These are phyloP conservation scores for Solanum paucissectum DNA, from an alignment of 257 asterid species.

Conservation along the genomic window DNA sequence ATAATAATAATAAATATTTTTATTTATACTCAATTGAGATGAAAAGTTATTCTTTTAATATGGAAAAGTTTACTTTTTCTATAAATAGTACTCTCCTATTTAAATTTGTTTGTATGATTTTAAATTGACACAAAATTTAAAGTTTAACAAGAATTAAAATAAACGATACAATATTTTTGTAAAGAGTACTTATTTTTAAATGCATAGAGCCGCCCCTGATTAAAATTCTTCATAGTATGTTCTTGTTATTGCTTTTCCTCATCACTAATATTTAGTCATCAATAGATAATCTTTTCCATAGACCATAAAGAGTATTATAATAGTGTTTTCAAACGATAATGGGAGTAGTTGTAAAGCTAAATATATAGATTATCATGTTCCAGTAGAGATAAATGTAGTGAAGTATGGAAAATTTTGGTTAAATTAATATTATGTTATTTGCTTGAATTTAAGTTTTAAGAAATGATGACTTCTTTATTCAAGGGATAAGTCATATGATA, in stretches of 20 bases:
- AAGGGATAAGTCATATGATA: background rate
- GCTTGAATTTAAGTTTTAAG: background rate
- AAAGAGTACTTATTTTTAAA: too few relatives aligned
- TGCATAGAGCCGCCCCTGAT: background rate
- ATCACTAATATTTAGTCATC: too few relatives aligned
- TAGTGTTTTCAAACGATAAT: background rate
- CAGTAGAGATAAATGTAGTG: background rate
- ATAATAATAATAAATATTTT: too few relatives aligned
- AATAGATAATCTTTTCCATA: too few relatives aligned
- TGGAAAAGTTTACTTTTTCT: too few relatives aligned
- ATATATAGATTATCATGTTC: background rate
- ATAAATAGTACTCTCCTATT: too few relatives aligned
- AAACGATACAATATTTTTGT: accelerated
- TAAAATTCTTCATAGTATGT: background rate
- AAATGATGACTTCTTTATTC: background rate
- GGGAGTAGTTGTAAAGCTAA: background rate
- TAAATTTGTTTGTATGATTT: too few relatives aligned
- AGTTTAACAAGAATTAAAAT: too few relatives aligned
- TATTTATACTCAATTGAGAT: too few relatives aligned
- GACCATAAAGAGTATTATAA: background rate
- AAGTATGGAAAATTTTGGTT: background rate
- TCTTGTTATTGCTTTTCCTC: background rate
- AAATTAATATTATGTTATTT: too few relatives aligned
- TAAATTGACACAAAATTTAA: accelerated
- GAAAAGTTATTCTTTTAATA: too few relatives aligned